These are phyloP conservation scores for Suillus luteus DNA, from an alignment of 768 basidiomycete species.

Conservation along the genomic window DNA sequence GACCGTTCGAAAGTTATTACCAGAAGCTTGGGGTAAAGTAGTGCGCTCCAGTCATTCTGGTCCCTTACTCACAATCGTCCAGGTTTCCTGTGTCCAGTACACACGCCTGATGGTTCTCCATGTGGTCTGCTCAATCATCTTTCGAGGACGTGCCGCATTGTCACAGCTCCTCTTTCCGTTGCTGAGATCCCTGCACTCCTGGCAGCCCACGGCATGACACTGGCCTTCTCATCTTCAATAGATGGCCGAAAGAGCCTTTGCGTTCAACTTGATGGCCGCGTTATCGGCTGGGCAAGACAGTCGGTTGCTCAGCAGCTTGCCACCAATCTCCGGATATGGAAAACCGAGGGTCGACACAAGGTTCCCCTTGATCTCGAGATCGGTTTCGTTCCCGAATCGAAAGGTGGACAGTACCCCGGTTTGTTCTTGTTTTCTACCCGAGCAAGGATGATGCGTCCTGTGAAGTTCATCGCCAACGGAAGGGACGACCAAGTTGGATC, in stretches of 20 bases:
- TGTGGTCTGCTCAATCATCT: constrained; percentile 98
- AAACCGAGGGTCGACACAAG: constrained; percentile 81
- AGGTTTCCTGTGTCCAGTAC: constrained; percentile 98
- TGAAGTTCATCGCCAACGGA: constrained; percentile 86
- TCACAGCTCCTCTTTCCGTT: constrained; percentile 74
- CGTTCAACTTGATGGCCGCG: constrained; percentile 92
- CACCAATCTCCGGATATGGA: constrained; percentile 87
- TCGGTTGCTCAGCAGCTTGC: constrained; percentile 77
- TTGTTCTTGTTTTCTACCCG: constrained; percentile 87
- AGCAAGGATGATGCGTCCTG: constrained; percentile 97
- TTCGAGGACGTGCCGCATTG: constrained; percentile 88
- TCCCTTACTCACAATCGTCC: constrained; percentile 16
- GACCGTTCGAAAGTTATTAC: constrained; percentile 91
- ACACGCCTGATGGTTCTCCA: constrained; percentile 97
- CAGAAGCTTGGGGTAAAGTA: constrained; percentile 90
- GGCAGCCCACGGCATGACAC: constrained; percentile 91
- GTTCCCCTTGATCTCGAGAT: constrained; percentile 95
- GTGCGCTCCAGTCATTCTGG: constrained; percentile 22
- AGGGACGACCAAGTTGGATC: constrained; percentile 88
- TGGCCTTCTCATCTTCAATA: constrained; percentile 75
- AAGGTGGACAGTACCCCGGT: constrained; percentile 96
- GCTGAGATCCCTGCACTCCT: constrained; percentile 83
- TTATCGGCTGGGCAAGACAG: constrained; percentile 92
- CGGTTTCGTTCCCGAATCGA: constrained; percentile 83
- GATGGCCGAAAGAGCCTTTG: constrained; percentile 82